phyloP scores from a whole-genome alignment of 768 basidiomycete genomes.

The Lepiota brunneoincarnata region DNA sequence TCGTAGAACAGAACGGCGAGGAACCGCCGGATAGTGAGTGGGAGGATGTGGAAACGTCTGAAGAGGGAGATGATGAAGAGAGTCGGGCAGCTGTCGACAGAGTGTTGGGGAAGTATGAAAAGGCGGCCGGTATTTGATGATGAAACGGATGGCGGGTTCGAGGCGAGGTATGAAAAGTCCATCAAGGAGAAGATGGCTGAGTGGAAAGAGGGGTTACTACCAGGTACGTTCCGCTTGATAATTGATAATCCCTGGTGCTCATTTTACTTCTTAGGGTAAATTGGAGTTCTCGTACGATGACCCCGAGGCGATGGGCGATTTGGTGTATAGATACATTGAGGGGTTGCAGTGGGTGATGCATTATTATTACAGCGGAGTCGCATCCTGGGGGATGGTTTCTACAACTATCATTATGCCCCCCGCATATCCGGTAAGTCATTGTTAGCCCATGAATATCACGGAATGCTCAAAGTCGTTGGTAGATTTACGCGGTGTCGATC shows the following conservation, averaged over 20 bases:
- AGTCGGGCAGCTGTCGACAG: conserved; percentile 71
- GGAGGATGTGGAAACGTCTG: conserved; percentile 46
- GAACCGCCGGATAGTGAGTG: conserved; percentile 41
- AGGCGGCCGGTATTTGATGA: conserved; percentile 75
- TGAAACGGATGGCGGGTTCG: conserved; percentile 72
- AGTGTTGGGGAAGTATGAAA: conserved; percentile 85
- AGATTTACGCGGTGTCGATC: conserved; percentile 67
- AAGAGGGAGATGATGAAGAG: conserved; percentile 69
- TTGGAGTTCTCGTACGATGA: conserved; percentile 76
- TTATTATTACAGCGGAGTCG: conserved; percentile 97
- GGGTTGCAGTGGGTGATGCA: conserved; percentile 99
- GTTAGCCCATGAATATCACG: conserved; percentile 1
- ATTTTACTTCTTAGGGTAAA: conserved; percentile 59
- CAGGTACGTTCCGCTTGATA: conserved; percentile 44
- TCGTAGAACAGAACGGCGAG: conserved; percentile 30
- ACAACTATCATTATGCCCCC: conserved; percentile 96
- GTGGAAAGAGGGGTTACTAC: conserved; percentile 92
- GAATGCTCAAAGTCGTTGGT: neutral
- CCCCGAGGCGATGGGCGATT: conserved; percentile 60
- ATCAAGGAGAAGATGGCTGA: conserved; percentile 83
- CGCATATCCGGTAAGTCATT: conserved; percentile 79
- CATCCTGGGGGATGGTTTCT: conserved; percentile 99
- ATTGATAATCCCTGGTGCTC: conserved; percentile 3
- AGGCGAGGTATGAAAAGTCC: conserved; percentile 71
- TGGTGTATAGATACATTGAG: conserved; percentile 83